A percentile compares a stretch with the other conserved stretches of the same genome.
Evolutionary conservation across 352 stramenopile species (phyloP).

Genomic region (Phytophthora sp.): DNA sequence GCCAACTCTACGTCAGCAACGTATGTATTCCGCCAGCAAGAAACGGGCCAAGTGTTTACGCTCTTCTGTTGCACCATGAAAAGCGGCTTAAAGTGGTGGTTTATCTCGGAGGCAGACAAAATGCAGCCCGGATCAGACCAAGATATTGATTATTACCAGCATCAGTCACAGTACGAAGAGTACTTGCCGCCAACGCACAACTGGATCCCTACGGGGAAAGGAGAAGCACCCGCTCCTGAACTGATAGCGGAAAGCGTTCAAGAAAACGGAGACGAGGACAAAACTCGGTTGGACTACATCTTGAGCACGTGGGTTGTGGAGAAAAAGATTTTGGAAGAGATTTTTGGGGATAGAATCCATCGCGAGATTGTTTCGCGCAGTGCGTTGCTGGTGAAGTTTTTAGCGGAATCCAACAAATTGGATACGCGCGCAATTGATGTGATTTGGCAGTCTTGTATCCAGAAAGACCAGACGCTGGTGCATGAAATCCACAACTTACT

Average conservation of each 20-base stretch:
- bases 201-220: constrained; percentile 89
- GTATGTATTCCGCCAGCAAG: constrained; percentile 76
- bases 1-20: constrained; percentile 63
- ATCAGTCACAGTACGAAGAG: constrained; percentile 96
- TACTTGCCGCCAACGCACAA: constrained; percentile 88
- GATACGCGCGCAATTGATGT: constrained; percentile 66
- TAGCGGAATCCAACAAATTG: constrained; percentile 82
- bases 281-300: constrained; percentile 70
- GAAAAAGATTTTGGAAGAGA: constrained; percentile 83
- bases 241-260: constrained; percentile 68
- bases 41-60: constrained; percentile 88
- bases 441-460: constrained; percentile 82
- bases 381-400: constrained; percentile 82
- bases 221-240: constrained; percentile 71
- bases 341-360: constrained; percentile 91
- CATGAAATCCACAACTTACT: constrained; percentile 86
- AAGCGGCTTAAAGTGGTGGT: constrained; percentile 99
- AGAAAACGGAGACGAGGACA: constrained; percentile 58
- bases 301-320: constrained; percentile 75
- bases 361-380: constrained; percentile 87
- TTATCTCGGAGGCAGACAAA: constrained; percentile 97
- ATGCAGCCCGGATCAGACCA: constrained; percentile 97
- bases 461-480: constrained; percentile 85
- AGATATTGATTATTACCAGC: constrained; percentile 99
- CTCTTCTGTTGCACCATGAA: constrained; percentile 98